Evolutionary conservation across 108 stramenopile genomes (phyloP).

Genomic region (Cyclostephanos invisitatus): DNA sequence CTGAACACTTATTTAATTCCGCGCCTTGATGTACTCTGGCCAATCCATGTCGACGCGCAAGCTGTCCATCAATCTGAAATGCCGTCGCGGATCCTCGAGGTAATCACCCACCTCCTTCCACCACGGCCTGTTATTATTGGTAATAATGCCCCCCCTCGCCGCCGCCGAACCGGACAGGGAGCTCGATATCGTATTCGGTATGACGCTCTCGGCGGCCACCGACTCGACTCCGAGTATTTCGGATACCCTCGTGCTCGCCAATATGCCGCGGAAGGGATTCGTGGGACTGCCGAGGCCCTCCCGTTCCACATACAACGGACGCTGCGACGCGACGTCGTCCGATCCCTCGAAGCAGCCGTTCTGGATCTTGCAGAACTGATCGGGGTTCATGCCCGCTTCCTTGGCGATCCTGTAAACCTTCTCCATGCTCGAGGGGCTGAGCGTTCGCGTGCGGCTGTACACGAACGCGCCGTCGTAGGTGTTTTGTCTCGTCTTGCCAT

Average conservation of each 20-base stretch:
- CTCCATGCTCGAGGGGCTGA: slow-evolving; percentile 75
- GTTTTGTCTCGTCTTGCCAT: slow-evolving; percentile 95
- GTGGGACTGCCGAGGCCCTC: slow-evolving; percentile 55
- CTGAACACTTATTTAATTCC: slow-evolving; percentile 14
- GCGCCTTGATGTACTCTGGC: slow-evolving; percentile 67
- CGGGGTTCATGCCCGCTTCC: slow-evolving; percentile 90
- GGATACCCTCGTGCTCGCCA: slow-evolving; percentile 86
- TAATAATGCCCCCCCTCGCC: slow-evolving; percentile 1
- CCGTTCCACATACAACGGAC: slow-evolving; percentile 18
- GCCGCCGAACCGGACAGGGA: not conserved
- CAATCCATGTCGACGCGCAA: slow-evolving; percentile 78
- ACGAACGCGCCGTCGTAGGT: slow-evolving; percentile 97
- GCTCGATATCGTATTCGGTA: slow-evolving; percentile 41
- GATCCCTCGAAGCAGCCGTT: slow-evolving; percentile 81
- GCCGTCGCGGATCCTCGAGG: slow-evolving; percentile 83
- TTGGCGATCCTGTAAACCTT: slow-evolving; percentile 89
- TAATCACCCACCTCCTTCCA: slow-evolving; percentile 91
- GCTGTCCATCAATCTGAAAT: slow-evolving; percentile 80
- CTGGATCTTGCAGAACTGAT: slow-evolving; percentile 89
- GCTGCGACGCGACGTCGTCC: not conserved
- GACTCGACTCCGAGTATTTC: slow-evolving; percentile 86
- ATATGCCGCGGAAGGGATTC: slow-evolving; percentile 76
- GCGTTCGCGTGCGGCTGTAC: slow-evolving; percentile 83
- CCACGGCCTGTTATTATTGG: slow-evolving; percentile 58
- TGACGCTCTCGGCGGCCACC: slow-evolving; percentile 74